Evolutionary conservation across 2,329 filamentous ascomycete genomes (phyloP).

Genomic region (Epichloe glyceriae): DNA sequence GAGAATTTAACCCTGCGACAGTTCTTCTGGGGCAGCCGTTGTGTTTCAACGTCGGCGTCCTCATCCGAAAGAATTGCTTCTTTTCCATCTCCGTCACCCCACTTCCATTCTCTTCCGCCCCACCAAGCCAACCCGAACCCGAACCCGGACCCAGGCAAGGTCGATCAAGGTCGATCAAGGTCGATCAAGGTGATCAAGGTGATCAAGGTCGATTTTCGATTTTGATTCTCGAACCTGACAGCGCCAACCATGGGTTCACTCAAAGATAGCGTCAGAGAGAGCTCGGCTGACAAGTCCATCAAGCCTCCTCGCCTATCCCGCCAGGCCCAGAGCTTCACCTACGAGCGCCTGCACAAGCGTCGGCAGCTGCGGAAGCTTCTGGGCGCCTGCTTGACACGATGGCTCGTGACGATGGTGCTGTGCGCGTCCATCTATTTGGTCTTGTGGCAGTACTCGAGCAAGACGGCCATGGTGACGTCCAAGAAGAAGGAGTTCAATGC

Average conservation of each 20-base stretch:
- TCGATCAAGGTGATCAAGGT: no score
- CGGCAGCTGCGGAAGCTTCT: constrained; percentile 11
- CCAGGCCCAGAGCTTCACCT: constrained; percentile 10
- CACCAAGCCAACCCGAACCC: not conserved
- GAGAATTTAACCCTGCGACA: no score
- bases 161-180: no score
- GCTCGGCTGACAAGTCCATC: not conserved
- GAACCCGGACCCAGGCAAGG: no score
- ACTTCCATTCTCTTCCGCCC: not conserved
- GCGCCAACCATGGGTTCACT: not conserved
- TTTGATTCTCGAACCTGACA: no score
- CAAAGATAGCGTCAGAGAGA: not conserved
- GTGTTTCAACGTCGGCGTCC: not conserved
- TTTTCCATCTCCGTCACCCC: not conserved
- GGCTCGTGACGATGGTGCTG: constrained; percentile 17
- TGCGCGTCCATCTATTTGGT: constrained; percentile 17
- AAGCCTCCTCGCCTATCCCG: not conserved
- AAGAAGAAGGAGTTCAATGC: constrained; percentile 30
- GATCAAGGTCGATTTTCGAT: no score
- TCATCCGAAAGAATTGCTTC: not conserved
- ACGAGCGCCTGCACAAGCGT: constrained; percentile 10
- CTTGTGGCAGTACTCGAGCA: constrained; percentile 15
- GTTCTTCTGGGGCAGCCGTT: no score
- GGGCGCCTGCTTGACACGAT: constrained; percentile 10
- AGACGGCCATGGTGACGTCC: constrained; percentile 17